Percentiles rank a stretch among this genome's conserved stretches.
Evolutionary conservation across 768 basidiomycete species (phyloP).

Genomic region (Chalciporus piperatus): DNA sequence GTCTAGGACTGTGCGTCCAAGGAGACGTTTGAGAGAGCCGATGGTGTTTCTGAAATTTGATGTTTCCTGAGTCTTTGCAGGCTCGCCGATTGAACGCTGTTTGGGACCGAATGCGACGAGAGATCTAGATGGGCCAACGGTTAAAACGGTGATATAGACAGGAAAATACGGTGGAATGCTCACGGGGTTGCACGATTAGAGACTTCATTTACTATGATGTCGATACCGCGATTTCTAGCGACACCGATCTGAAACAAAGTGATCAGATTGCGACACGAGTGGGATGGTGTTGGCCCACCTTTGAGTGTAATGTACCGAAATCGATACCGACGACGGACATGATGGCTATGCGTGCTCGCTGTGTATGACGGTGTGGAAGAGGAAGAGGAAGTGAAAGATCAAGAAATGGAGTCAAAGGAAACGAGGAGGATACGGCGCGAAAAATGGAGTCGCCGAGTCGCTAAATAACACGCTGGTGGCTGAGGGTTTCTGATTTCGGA

Average conservation of each 20-base stretch:
- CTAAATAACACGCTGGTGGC: conserved; percentile 15
- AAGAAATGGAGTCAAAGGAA: neutral
- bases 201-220: conserved; percentile 97
- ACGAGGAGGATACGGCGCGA: conserved; percentile 2
- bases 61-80: conserved; percentile 96
- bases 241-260: conserved; percentile 73
- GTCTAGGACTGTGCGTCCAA: conserved; percentile 80
- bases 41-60: conserved; percentile 98
- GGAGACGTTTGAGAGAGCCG: conserved; percentile 86
- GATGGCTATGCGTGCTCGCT: neutral
- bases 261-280: conserved; percentile 1
- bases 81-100: conserved; percentile 88
- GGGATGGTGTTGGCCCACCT: conserved; percentile 42
- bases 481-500: conserved; percentile 23
- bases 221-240: conserved; percentile 92
- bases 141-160: neutral
- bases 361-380: neutral
- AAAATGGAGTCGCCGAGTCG: conserved; percentile 1
- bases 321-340: conserved; percentile 97
- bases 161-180: conserved; percentile 31
- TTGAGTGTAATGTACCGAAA: conserved; percentile 86
- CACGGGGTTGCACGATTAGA: conserved; percentile 97
- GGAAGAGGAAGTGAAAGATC: neutral
- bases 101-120: conserved; percentile 92
- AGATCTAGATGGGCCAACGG: conserved; percentile 50